A percentile compares a stretch with the other conserved stretches of the same genome.
phyloP scores from a whole-genome alignment of 768 basidiomycete species.

The Tulasnella sp. region DNA sequence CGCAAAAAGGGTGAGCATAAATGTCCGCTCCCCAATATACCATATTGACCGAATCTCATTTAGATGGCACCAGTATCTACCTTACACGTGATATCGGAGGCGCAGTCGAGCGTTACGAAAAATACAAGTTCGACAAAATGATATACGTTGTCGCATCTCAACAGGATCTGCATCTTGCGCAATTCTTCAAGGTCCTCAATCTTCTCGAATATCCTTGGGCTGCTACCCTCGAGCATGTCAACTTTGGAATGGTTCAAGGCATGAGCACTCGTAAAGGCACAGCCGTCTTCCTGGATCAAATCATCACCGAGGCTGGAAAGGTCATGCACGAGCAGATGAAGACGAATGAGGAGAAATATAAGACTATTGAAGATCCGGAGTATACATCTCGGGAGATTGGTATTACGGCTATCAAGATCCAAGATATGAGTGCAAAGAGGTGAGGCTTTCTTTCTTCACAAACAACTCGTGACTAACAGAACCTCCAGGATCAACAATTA shows the following conservation, averaged over 20 bases:
- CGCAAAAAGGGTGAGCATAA: constrained; percentile 62
- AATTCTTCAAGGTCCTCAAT: constrained; percentile 87
- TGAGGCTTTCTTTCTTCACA: constrained; percentile 26
- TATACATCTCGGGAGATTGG: constrained; percentile 69
- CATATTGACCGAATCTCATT: neutral
- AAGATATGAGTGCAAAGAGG: constrained; percentile 93
- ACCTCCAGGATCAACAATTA: constrained; percentile 79
- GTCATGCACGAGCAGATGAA: constrained; percentile 97
- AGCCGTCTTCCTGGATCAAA: constrained; percentile 89
- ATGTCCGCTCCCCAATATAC: too few species aligned
- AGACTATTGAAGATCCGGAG: constrained; percentile 76
- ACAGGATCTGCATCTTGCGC: constrained; percentile 75
- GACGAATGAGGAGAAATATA: constrained; percentile 88
- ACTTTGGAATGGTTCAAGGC: constrained; percentile 82
- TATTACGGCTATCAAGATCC: constrained; percentile 92
- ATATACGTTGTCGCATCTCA: constrained; percentile 85
- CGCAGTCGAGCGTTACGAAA: constrained; percentile 81
- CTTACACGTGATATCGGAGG: constrained; percentile 92
- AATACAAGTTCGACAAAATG: constrained; percentile 85
- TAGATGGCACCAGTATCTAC: constrained; percentile 90
- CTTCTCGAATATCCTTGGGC: constrained; percentile 89
- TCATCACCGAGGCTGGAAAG: constrained; percentile 68
- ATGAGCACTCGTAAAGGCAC: constrained; percentile 94
- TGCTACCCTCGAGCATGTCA: constrained; percentile 67
- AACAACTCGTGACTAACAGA: constrained; percentile 10